A percentile compares a stretch with the other conserved stretches of the same genome.
Conservation (phyloP, 306 rosid genomes). For the Pyrus communis region DNA sequence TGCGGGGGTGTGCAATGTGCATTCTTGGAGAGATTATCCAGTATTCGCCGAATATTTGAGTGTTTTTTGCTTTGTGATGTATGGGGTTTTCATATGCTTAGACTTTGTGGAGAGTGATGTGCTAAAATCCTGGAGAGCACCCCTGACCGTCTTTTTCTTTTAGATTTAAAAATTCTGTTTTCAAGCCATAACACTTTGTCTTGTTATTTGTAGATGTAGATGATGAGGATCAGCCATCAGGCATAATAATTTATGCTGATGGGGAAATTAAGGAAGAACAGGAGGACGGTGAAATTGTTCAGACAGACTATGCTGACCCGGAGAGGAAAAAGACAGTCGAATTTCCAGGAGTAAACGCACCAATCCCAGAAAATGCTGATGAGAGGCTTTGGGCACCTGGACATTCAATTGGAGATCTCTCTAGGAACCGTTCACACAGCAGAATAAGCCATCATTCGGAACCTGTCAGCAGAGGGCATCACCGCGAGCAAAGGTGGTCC, state of each 20-base stretch:
- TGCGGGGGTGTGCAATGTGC: background rate
- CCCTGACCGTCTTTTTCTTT: background rate
- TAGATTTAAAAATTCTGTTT: constrained; percentile 1
- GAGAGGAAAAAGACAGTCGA: constrained; percentile 50
- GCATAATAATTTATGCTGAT: constrained; percentile 69
- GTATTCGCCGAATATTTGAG: background rate
- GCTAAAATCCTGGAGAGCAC: background rate
- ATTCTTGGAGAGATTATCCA: background rate
- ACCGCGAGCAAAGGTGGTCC: constrained; percentile 50
- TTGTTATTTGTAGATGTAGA: constrained; percentile 51
- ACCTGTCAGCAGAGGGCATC: constrained; percentile 45
- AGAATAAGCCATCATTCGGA: constrained; percentile 38
- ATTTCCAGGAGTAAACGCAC: constrained; percentile 87
- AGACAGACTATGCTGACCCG: constrained; percentile 34
- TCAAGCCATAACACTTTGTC: background rate
- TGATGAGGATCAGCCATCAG: constrained; percentile 85
- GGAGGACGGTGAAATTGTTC: constrained; percentile 91
- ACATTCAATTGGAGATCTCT: constrained; percentile 32
- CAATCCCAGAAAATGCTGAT: constrained; percentile 79
- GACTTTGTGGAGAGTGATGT: background rate
- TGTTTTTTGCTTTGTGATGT: background rate
- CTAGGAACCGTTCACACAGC: constrained; percentile 46
- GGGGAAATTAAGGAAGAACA: constrained; percentile 47
- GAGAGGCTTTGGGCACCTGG: constrained; percentile 61
- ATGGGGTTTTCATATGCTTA: background rate